Percentiles rank a stretch among this genome's conserved stretches.
Evolutionary conservation across 805 yeast species (phyloP).

Genomic region (Kuraishia borneana): DNA sequence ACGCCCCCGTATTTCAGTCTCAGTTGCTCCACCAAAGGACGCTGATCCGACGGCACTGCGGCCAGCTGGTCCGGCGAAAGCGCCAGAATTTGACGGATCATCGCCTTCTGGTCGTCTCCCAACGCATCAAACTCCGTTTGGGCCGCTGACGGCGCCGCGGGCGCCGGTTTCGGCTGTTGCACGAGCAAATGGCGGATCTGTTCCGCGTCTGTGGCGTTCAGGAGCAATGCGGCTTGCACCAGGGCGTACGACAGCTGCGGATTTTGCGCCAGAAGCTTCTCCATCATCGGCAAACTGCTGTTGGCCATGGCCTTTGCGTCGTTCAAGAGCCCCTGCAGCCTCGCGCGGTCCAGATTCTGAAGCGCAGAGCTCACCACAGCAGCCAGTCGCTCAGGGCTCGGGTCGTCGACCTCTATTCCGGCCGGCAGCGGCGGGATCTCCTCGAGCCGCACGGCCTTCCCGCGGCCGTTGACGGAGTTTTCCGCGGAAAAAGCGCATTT

Average conservation of each 20-base stretch:
- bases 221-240: slow-evolving; percentile 54
- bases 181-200: slow-evolving; percentile 11
- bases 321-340: slow-evolving; percentile 35
- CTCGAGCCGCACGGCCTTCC: slow-evolving; percentile 9
- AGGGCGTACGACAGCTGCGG: slow-evolving; percentile 82
- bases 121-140: slow-evolving; percentile 4
- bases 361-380: slow-evolving; percentile 36
- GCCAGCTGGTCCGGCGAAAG: slow-evolving; percentile 40
- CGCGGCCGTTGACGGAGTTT: slow-evolving; percentile 7
- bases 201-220: slow-evolving; percentile 16
- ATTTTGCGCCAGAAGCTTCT: slow-evolving; percentile 46
- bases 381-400: slow-evolving; percentile 20
- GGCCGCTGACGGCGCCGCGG: slow-evolving; percentile 10
- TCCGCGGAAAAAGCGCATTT: slow-evolving; percentile 70
- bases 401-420: slow-evolving; percentile 31
- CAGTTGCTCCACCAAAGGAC: slow-evolving; percentile 19
- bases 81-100: slow-evolving; percentile 40
- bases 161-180: slow-evolving; percentile 7
- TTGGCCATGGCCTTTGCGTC: slow-evolving; percentile 52
- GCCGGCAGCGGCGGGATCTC: slow-evolving; percentile 41
- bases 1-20: slow-evolving; percentile 8
- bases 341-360: slow-evolving; percentile 30
- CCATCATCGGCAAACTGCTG: slow-evolving; percentile 47
- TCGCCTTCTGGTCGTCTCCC: slow-evolving; percentile 27
- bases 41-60: slow-evolving; percentile 40